Evolutionary conservation across 2,329 filamentous ascomycete genomes (phyloP).

Genomic region (Elsinoe fawcettii): DNA sequence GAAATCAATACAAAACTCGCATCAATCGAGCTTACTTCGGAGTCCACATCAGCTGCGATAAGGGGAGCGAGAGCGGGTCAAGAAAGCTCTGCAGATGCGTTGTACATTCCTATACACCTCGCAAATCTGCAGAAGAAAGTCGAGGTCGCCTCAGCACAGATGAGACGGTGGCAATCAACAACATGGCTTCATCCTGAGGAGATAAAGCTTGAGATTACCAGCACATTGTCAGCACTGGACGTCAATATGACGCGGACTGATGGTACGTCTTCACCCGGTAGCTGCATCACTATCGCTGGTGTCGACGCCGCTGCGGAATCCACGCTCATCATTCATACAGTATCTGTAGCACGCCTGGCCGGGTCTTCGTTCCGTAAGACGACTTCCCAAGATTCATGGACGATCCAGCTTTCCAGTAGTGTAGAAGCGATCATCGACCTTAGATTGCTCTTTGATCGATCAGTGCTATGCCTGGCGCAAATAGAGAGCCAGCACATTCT

Average conservation of each 20-base stretch:
- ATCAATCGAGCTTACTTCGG: not conserved
- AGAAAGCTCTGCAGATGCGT: not conserved
- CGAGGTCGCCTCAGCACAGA: conserved; percentile 1
- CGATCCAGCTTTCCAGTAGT: not conserved
- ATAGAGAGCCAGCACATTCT: not conserved
- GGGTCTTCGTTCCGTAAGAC: not conserved
- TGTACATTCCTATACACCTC: conserved; percentile 5
- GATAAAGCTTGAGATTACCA: not conserved
- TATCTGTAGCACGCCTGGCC: not conserved
- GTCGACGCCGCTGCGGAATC: not conserved
- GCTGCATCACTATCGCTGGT: not conserved
- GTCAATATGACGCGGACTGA: not conserved
- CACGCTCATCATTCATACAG: not conserved
- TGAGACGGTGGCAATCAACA: conserved; percentile 13
- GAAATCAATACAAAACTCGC: not conserved
- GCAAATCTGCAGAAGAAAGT: not conserved
- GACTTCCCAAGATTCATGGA: not conserved
- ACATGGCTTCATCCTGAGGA: conserved; percentile 3
- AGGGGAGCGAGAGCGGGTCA: not conserved
- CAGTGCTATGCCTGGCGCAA: not conserved
- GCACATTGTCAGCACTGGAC: not conserved
- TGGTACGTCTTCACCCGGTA: not conserved
- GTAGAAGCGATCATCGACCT: not conserved
- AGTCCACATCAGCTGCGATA: not conserved
- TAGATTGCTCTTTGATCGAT: not conserved